Evolutionary conservation across 495 filamentous ascomycete genomes (phyloP).

Genomic region (Penicillium mononematosum): DNA sequence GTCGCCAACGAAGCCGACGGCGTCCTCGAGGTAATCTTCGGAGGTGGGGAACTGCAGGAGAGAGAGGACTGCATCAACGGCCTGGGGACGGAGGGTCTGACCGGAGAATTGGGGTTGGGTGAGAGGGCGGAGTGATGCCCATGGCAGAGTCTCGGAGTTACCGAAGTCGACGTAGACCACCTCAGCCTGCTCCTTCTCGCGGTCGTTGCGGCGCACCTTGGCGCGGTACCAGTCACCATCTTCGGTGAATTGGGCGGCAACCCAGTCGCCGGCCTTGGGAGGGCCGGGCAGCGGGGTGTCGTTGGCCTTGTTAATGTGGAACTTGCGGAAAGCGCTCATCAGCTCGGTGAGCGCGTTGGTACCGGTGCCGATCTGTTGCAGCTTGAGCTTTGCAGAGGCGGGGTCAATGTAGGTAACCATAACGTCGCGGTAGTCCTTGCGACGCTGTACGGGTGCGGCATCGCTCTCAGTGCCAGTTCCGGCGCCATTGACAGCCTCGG

Average conservation of each 20-base stretch:
- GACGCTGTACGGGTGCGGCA: constrained; percentile 47
- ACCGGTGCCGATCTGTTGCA: constrained; percentile 82
- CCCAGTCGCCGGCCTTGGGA: constrained; percentile 88
- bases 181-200: constrained; percentile 80
- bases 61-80: constrained; percentile 81
- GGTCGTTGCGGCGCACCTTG: constrained; percentile 86
- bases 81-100: constrained; percentile 81
- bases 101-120: constrained; percentile 71
- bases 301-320: constrained; percentile 77
- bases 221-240: constrained; percentile 95
- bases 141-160: constrained; percentile 84
- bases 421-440: constrained; percentile 88
- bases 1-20: constrained; percentile 67
- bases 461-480: constrained; percentile 51
- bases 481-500: constrained; percentile 44
- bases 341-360: constrained; percentile 77
- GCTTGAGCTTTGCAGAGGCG: constrained; percentile 68
- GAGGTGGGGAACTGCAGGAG: constrained; percentile 80
- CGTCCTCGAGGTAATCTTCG: constrained; percentile 76
- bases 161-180: constrained; percentile 96
- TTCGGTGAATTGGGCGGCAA: constrained; percentile 81
- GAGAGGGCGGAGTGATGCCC: constrained; percentile 77
- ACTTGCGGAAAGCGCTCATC: constrained; percentile 84
- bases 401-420: constrained; percentile 85
- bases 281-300: constrained; percentile 66